phyloP scores from a whole-genome alignment of 768 basidiomycete species.

The Harrya chromipes region DNA sequence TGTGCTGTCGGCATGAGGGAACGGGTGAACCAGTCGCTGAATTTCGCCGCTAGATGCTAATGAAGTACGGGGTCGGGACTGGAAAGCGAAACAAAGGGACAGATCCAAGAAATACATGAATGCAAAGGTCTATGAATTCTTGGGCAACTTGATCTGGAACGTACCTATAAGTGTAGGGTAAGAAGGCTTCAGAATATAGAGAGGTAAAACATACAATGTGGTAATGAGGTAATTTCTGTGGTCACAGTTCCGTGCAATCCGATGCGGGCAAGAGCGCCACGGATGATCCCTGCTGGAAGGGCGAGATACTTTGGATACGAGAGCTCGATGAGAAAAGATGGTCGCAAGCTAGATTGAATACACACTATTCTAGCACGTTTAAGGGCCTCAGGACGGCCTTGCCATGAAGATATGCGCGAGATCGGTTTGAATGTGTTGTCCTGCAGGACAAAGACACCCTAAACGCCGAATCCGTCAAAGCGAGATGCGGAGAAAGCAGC shows the following conservation, averaged over 20 bases:
- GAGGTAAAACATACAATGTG: slow-evolving; percentile 64
- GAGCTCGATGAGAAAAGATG: background rate
- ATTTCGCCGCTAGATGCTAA: too few species aligned
- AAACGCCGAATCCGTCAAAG: background rate
- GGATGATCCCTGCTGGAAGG: slow-evolving; percentile 80
- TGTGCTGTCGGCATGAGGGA: too few species aligned
- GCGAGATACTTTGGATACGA: slow-evolving; percentile 60
- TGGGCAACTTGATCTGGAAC: slow-evolving; percentile 79
- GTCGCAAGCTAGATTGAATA: background rate
- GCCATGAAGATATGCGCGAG: slow-evolving; percentile 74
- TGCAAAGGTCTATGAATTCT: slow-evolving; percentile 38
- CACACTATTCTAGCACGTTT: slow-evolving; percentile 69
- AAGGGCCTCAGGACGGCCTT: slow-evolving; percentile 70
- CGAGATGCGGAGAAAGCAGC: background rate
- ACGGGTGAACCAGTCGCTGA: too few species aligned
- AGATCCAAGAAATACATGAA: too few species aligned
- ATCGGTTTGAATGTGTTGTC: slow-evolving; percentile 90
- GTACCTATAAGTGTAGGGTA: slow-evolving; percentile 49
- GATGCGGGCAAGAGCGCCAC: slow-evolving; percentile 74
- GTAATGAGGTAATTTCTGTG: slow-evolving; percentile 76
- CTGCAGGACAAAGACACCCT: slow-evolving; percentile 94
- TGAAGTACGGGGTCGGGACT: too few species aligned
- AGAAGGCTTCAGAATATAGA: background rate
- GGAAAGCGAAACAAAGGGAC: too few species aligned
- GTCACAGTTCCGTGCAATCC: slow-evolving; percentile 73